Evolutionary conservation across 495 filamentous ascomycete genomes (phyloP).

Genomic region (Penicillium nucicola): DNA sequence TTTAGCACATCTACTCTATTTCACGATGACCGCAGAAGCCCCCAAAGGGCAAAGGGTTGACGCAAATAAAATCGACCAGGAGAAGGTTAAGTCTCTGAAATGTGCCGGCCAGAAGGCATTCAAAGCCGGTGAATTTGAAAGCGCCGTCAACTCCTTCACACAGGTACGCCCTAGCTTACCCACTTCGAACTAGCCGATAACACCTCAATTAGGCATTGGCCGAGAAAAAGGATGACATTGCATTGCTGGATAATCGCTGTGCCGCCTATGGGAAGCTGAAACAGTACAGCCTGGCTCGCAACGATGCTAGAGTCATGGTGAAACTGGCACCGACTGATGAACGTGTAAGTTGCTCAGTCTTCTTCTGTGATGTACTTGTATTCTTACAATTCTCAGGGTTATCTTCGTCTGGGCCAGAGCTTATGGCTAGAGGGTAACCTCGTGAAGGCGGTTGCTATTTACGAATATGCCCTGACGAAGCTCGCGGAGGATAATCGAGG

Average conservation of each 20-base stretch:
- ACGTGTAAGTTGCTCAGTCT: conserved; percentile 31
- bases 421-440: conserved; percentile 53
- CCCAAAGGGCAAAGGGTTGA: not conserved
- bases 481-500: conserved; percentile 41
- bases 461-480: conserved; percentile 55
- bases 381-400: conserved; percentile 43
- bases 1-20: too few relatives aligned
- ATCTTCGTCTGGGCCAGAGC: conserved; percentile 61
- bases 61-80: not conserved
- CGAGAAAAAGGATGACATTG: conserved; percentile 29
- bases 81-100: conserved; percentile 17
- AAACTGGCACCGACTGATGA: conserved; percentile 44
- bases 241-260: conserved; percentile 58
- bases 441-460: conserved; percentile 55
- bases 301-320: conserved; percentile 61
- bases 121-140: conserved; percentile 36
- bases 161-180: conserved; percentile 27
- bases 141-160: conserved; percentile 40
- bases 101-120: conserved; percentile 40
- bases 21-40: not conserved
- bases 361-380: not conserved
- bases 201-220: conserved; percentile 32
- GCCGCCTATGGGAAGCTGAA: conserved; percentile 58
- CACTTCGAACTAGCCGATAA: not conserved
- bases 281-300: conserved; percentile 49